Conservation (phyloP, 257 asterid species). For the Nicotiana attenuata region DNA sequence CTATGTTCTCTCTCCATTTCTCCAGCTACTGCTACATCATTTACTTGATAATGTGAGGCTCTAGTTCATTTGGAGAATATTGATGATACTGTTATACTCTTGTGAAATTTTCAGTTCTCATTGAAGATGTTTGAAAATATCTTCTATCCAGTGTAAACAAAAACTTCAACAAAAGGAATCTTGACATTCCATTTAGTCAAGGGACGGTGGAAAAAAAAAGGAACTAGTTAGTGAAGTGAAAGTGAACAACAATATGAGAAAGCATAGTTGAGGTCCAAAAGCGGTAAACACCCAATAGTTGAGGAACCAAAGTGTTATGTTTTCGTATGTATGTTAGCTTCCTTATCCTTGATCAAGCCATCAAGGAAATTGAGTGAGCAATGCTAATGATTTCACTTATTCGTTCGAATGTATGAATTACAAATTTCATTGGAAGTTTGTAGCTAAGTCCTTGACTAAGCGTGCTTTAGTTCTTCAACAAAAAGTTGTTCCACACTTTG, state of each 20-base stretch:
- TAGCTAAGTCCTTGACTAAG: not conserved
- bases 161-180: not conserved
- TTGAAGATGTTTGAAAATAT: not conserved
- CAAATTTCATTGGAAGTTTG: not conserved
- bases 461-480: not conserved
- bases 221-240: not conserved
- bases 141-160: not conserved
- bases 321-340: not conserved
- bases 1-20: not conserved
- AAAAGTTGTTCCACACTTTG: not conserved
- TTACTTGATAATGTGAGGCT: not conserved
- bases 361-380: not conserved
- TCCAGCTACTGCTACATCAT: not conserved
- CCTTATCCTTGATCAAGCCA: not conserved
- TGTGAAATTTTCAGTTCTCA: not conserved
- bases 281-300: not conserved
- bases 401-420: too few species aligned
- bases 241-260: not conserved
- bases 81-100: not conserved
- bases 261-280: not conserved
- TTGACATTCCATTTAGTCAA: not conserved
- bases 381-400: too few species aligned
- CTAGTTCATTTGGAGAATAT: not conserved
- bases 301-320: too few species aligned
- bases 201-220: not conserved